Base-by-base conservation (phyloP, 164 flowering plant genomes). In the Aristolochia fimbriata region DNA sequence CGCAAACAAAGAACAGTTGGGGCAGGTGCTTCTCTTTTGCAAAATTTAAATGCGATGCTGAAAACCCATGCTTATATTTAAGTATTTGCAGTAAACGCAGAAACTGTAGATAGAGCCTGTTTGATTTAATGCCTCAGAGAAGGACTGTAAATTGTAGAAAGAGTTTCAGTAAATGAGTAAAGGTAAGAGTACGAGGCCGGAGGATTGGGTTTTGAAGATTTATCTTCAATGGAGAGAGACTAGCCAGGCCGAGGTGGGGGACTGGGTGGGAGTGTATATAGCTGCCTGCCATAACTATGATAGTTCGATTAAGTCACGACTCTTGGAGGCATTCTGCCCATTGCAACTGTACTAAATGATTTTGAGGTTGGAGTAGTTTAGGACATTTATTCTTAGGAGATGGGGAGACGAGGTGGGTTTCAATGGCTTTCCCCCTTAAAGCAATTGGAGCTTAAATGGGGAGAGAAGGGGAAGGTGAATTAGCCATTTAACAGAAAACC, bases 401-500 rank as follows among this genome's bases (percentile, higher is more conserved):
- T 11, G 16, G 24, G 57, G 24, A 54, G 57, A 54, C 37, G 20
- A 54, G 57, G 24, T 2, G 57, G 57, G 31, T 24, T 22, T 22
- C 16, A 54, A 24, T 54, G 57, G 20, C 24, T 22, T 23, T 49
- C 14, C 52, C 31, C 57, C 30, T 9, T 15, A 15, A 24, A 25
- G 57, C 22, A 54, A 54, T 1, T 15, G 14, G 57, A 54, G 33
- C 57, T 23, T 22, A 54, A 54, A 25, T 7, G 24, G 24, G 33
- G 33, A 1, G 33, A 23, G 24, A 54, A n/a, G 70, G 56, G 64
- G 58, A 62, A 49, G 71, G 76, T 70, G 76, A 69, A 67, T 71
- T 66, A 72, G 33, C 74, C 76, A 74, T 68, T 71, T 58, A 72
- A 69, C 65, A 20, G 55, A 56, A 65, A 63, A 70, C 15, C 16